phyloP scores from a whole-genome alignment of 2,329 filamentous ascomycete species.

The Penicillium thymicola region DNA sequence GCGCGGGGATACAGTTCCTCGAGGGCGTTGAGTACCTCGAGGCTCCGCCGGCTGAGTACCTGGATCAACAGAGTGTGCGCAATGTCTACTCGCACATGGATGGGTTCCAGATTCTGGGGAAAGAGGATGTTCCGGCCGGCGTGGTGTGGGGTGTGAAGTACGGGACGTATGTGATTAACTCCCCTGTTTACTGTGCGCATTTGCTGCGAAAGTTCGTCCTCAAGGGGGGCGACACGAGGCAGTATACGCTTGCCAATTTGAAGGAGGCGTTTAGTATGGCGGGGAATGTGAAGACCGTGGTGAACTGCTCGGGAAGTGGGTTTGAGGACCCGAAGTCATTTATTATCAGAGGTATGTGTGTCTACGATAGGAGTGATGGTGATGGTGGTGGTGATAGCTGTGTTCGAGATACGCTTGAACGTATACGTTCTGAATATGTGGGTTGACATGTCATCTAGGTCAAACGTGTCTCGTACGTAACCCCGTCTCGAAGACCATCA shows the following conservation, averaged over 20 bases:
- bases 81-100: conserved; percentile 34
- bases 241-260: conserved; percentile 28
- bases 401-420: background rate
- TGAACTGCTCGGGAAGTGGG: conserved; percentile 47
- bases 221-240: conserved; percentile 34
- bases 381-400: background rate
- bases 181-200: conserved; percentile 43
- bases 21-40: conserved; percentile 45
- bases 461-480: conserved; percentile 50
- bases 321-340: conserved; percentile 43
- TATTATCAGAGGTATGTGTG: conserved; percentile 40
- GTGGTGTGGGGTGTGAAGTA: conserved; percentile 45
- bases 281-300: conserved; percentile 35
- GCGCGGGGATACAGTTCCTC: conserved; percentile 37
- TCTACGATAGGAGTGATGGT: background rate
- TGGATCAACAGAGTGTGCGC: conserved; percentile 26
- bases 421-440: background rate
- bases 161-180: conserved; percentile 42
- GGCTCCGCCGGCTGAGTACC: conserved; percentile 35
- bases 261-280: conserved; percentile 41
- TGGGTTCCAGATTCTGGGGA: conserved; percentile 32
- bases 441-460: conserved; percentile 24
- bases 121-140: conserved; percentile 30
- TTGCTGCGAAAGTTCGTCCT: conserved; percentile 42
- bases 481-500: conserved; percentile 48